A percentile compares a stretch with the other conserved stretches of the same genome.
Conservation (phyloP, 257 asterid genomes). For the Forsythia viridissima region DNA sequence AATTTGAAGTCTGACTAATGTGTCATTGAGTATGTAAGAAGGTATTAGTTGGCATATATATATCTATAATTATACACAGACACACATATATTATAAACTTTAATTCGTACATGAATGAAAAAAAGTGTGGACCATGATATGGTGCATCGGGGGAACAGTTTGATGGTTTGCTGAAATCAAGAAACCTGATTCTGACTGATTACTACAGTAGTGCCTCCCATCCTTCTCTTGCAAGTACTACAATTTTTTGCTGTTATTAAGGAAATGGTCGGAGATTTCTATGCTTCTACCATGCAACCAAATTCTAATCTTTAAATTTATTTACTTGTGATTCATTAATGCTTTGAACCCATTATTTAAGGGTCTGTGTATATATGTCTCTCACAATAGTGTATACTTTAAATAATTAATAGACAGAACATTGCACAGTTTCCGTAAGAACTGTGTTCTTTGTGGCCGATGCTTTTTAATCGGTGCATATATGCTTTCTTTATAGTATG, state of each 20-base stretch:
- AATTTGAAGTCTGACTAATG: too few relatives aligned
- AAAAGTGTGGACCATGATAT: conserved; percentile 39
- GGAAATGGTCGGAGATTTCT: conserved; percentile 44
- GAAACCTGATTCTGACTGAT: conserved; percentile 57
- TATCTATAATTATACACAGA: too few relatives aligned
- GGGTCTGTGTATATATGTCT: neutral
- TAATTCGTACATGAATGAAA: neutral
- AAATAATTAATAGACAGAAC: neutral
- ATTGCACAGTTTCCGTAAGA: neutral
- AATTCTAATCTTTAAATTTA: neutral
- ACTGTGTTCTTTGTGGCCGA: neutral
- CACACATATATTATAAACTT: too few relatives aligned
- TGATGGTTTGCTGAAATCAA: conserved; percentile 55
- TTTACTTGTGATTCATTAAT: neutral
- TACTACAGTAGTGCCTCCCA: neutral
- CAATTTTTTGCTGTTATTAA: conserved; percentile 39
- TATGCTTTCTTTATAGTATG: too few relatives aligned
- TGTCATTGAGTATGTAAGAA: too few relatives aligned
- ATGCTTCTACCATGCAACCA: neutral
- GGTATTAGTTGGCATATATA: too few relatives aligned
- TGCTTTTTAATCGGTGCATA: neutral
- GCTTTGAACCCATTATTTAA: neutral
- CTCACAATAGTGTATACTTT: neutral
- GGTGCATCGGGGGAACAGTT: conserved; percentile 50
- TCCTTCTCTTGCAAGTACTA: conserved; percentile 21